Base-by-base conservation (phyloP, 2,329 filamentous ascomycete species). In the Beauveria brongniartii region DNA sequence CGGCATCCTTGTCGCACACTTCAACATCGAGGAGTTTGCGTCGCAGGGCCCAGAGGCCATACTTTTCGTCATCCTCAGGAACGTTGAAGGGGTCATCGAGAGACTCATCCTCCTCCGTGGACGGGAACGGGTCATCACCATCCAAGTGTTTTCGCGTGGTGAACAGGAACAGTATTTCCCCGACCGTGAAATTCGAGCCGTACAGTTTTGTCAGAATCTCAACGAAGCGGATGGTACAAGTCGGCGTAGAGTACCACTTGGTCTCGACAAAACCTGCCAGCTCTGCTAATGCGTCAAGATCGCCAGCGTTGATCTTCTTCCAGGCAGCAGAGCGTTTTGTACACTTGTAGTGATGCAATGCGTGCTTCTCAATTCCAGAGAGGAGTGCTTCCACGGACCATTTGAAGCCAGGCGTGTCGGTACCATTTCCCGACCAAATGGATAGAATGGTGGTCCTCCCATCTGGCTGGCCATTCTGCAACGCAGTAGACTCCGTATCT, bases 1-100 rank as follows among this genome's bases (percentile, higher is more conserved):
- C 50, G 10, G 43, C 26, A 14, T 60, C 58, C 8, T 28, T 26
- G 18, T 60, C 50, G 26, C 41, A 60, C 5, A 60, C 58, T 22
- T 60, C 50, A 20, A 54, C 58, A 24, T 54, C 9, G 37, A 60
- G 48, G 18, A 60, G 50, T 20, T 37, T 60, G 12, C 50, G 48
- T 22, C 58, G 58, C n/a, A 60, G 41, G n/a, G 48, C 34, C 58
- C 58, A 60, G 18, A 60, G 50, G 7, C 58, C 41, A 37, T 54
- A 22, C n/a, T 47, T 43, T 20, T 40, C 41, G 28, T 54, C 58
- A 18, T 60, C 58, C 24, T 60, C 58, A 18, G 58, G 58, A 22
- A 60, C 58, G 40, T 60, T 60, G n/a, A 60, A 48, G 9, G 58
- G 58, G n/a, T 60, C 58, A 22, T 60, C 58, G 20, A 60, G 34